phyloP scores from a whole-genome alignment of 1,284 basidiomycete genomes.

The Ustilago shanxiensis region DNA sequence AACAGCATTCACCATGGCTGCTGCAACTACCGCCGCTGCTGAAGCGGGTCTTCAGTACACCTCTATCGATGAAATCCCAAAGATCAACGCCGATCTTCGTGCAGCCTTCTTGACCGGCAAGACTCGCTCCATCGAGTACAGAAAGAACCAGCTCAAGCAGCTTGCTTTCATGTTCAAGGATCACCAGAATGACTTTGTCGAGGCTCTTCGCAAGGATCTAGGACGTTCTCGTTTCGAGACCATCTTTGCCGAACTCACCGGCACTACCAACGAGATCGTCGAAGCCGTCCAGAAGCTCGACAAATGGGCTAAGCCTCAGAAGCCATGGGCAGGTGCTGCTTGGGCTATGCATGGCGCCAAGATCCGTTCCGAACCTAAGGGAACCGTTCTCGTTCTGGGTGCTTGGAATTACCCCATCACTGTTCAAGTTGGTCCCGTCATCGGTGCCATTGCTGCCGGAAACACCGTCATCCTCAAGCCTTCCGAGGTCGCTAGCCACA shows the following conservation, averaged over 20 bases:
- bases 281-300: slow-evolving; percentile 78
- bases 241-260: slow-evolving; percentile 67
- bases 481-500: slow-evolving; percentile 81
- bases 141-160: slow-evolving; percentile 77
- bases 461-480: slow-evolving; percentile 74
- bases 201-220: slow-evolving; percentile 75
- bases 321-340: slow-evolving; percentile 62
- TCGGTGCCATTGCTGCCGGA: slow-evolving; percentile 71
- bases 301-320: slow-evolving; percentile 69
- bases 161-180: slow-evolving; percentile 77
- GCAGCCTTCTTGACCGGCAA: slow-evolving; percentile 74
- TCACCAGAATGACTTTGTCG: slow-evolving; percentile 74
- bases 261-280: slow-evolving; percentile 74
- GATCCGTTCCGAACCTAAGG: slow-evolving; percentile 71
- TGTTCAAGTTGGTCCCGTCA: slow-evolving; percentile 69
- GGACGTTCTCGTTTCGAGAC: slow-evolving; percentile 72
- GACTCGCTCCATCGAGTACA: slow-evolving; percentile 75
- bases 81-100: slow-evolving; percentile 72
- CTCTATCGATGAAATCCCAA: slow-evolving; percentile 48
- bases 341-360: slow-evolving; percentile 67
- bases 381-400: slow-evolving; percentile 72
- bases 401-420: slow-evolving; percentile 70
- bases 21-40: slow-evolving; percentile 40
- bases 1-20: slow-evolving; percentile 23
- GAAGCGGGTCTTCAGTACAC: slow-evolving; percentile 55